Evolutionary conservation across 345 rosid genomes (phyloP), one percentile per base, ranked within the genome.

Genomic region (Pistacia integerrima): DNA sequence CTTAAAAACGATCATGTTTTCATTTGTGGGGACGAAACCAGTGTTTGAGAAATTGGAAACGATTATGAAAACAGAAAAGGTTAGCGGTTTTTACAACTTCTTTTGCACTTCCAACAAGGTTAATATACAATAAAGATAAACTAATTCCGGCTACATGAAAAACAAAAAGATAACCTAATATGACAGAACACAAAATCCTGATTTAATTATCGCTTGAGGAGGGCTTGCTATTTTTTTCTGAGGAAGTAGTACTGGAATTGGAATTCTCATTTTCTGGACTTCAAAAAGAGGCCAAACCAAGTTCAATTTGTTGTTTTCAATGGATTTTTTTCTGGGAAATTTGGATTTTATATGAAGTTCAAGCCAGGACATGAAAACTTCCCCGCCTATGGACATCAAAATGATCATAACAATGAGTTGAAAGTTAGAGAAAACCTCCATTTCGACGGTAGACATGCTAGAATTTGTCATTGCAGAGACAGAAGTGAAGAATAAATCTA

Each of bases 381-480:
- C 94, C 0, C 92, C 93, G 0, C 97, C 93, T 0, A 84, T n/a
- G 12, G 88, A 71, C 90, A 89, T 90, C 35, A 92, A 70, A 51
- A 86, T n/a, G 11, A 87, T 87, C n/a, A 93, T 7, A 60, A 90
- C 0, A 4, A 85, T 44, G 62, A 92, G 92, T 71, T 92, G 93
- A 52, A 80, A 1, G 35, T 88, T 88, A 6, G 95, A 91, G 77
- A 91, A 91, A 67, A 83, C 90, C 81, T 93, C 98, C 94, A 93
- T 89, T 76, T 93, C 92, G 0, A 93, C 78, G 0, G 94, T 82
- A 48, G 97, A 88, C 97, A 93, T 87, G 83, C 94, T 90, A 4
- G 98, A 90, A 28, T 84, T 85, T 0, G 98, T 88, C 14, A 82
- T 10, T 0, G 92, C 91, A 6, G 97, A 93, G 14, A 88, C 88